Conservation (phyloP, 345 rosid genomes). For the Eucalyptus pauciflora region DNA sequence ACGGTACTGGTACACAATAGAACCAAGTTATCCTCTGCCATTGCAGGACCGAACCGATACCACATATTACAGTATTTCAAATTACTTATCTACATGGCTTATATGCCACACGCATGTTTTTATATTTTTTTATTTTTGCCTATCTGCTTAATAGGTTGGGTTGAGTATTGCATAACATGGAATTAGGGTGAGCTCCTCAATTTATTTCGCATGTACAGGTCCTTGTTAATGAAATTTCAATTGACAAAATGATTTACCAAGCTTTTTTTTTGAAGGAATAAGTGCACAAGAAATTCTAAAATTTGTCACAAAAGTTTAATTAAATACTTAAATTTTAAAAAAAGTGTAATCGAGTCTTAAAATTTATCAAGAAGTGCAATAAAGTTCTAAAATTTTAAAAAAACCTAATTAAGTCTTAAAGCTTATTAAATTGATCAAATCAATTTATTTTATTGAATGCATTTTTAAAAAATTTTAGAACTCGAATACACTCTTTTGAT, state of each 20-base stretch:
- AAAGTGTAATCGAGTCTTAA: accelerated
- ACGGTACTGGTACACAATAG: too few species aligned
- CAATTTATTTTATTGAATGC: too few species aligned
- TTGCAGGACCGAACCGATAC: background rate
- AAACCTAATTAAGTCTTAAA: background rate
- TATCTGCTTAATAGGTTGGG: background rate
- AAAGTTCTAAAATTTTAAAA: accelerated
- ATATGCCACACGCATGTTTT: background rate
- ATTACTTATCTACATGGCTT: background rate
- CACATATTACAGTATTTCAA: background rate
- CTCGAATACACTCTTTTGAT: background rate
- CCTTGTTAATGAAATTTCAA: background rate
- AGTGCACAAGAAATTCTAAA: accelerated
- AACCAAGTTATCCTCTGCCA: background rate
- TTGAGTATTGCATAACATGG: background rate
- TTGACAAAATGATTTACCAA: background rate
- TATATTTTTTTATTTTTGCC: background rate
- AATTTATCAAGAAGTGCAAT: background rate
- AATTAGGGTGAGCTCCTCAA: background rate
- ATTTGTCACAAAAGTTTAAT: accelerated
- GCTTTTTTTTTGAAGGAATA: accelerated
- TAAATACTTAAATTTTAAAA: accelerated
- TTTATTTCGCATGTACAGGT: background rate
- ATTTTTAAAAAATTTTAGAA: background rate
- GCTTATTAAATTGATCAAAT: too few species aligned